Conservation (phyloP, 169 alveolate genomes). For the Babesia bigemina region DNA sequence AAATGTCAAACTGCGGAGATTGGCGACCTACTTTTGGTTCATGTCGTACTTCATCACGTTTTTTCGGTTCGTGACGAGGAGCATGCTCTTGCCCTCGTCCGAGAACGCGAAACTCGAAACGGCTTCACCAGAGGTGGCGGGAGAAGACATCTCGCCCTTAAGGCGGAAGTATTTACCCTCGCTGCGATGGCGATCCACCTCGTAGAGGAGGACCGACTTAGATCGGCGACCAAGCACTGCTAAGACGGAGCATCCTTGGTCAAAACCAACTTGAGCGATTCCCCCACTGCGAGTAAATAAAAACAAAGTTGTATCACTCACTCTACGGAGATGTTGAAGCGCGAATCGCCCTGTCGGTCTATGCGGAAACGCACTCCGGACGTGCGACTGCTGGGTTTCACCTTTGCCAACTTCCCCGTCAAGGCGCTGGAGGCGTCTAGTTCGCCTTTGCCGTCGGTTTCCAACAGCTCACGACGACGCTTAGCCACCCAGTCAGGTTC, state of each 20-base stretch:
- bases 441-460: neutral
- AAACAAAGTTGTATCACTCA: neutral
- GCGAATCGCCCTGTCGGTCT: slow-evolving; percentile 22
- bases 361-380: slow-evolving; percentile 49
- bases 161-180: slow-evolving; percentile 27
- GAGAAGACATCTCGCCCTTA: slow-evolving; percentile 6
- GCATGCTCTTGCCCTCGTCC: slow-evolving; percentile 19
- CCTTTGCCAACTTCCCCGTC: slow-evolving; percentile 47
- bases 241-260: slow-evolving; percentile 16
- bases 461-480: slow-evolving; percentile 29
- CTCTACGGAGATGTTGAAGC: slow-evolving; percentile 28
- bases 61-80: slow-evolving; percentile 32
- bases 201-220: slow-evolving; percentile 30
- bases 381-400: slow-evolving; percentile 41
- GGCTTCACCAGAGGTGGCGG: neutral
- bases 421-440: slow-evolving; percentile 1
- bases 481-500: slow-evolving; percentile 65
- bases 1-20: neutral
- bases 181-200: slow-evolving; percentile 26
- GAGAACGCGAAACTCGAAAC: slow-evolving; percentile 42
- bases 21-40: slow-evolving; percentile 4
- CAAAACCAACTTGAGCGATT: slow-evolving; percentile 28
- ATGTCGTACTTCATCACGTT: slow-evolving; percentile 41
- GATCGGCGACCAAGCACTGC: slow-evolving; percentile 44
- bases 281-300: slow-evolving; percentile 21